These are phyloP conservation scores for Diatrype stigma DNA, from an alignment of 2,329 filamentous ascomycete genomes.

Conservation along the genomic window DNA sequence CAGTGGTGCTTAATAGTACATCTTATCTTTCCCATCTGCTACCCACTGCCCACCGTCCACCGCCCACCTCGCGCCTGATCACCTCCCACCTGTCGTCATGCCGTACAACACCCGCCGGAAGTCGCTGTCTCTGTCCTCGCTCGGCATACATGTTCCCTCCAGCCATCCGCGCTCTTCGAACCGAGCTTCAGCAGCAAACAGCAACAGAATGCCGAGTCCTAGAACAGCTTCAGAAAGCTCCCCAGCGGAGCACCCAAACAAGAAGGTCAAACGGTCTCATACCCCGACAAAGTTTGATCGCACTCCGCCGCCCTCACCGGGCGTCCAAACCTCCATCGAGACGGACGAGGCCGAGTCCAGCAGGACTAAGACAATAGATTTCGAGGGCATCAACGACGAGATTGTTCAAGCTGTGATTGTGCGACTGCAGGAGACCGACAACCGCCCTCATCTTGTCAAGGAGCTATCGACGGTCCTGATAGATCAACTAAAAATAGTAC, in stretches of 20 bases:
- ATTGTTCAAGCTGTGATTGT: conserved; percentile 89
- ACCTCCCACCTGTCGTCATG: conserved; percentile 51
- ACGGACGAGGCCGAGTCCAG: conserved; percentile 33
- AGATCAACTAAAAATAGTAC: conserved; percentile 73
- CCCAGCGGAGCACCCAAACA: conserved; percentile 42
- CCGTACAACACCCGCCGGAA: conserved; percentile 96
- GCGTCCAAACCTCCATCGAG: conserved; percentile 38
- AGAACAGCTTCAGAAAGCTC: conserved; percentile 25
- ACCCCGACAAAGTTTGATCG: conserved; percentile 54
- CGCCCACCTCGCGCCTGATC: too few relatives aligned
- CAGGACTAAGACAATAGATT: conserved; percentile 58
- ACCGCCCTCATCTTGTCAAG: conserved; percentile 90
- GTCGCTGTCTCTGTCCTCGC: conserved; percentile 84
- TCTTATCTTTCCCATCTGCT: background rate
- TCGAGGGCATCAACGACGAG: conserved; percentile 85
- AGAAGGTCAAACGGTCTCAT: conserved; percentile 78
- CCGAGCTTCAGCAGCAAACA: conserved; percentile 30
- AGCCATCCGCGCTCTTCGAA: conserved; percentile 46
- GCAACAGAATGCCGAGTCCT: conserved; percentile 24
- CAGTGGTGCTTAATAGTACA: too few relatives aligned
- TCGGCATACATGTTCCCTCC: conserved; percentile 82
- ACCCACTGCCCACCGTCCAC: too few relatives aligned
- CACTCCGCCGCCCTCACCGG: conserved; percentile 77
- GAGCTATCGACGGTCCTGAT: conserved; percentile 81
- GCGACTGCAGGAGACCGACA: conserved; percentile 83